Evolutionary conservation across 129 eudicot species (phyloP), one percentile per base, ranked within the genome.

Genomic region (Centrapalus pauciflorus): DNA sequence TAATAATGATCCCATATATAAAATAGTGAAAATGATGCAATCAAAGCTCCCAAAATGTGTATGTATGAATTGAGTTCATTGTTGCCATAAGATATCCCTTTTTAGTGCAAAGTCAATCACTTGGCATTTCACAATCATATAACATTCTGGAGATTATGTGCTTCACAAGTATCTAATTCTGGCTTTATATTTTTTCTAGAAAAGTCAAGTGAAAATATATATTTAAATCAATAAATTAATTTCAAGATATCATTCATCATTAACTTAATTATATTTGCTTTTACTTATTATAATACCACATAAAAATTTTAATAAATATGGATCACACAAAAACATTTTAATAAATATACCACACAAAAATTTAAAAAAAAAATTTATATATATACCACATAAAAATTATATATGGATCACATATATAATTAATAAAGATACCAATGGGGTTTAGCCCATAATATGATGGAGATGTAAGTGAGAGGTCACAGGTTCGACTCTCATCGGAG

Each of bases 81-180:
- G 66, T 46, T 70, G 59, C 76, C 59, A 70, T 43, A 70, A 70
- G 68, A 23, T 30, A 45, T 48, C 60, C 67, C 60, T 43, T 70
- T 70, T 40, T 30, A 45, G 32, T 59, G 68, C 48, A 59, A 70
- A 43, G 76, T 70, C 67, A 58, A 43, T 70, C 76, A 70, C 76
- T 70, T 69, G 67, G 35, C 67, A 29, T 50, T 59, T 45, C 45
- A 59, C 49, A 45, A 70, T 29, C 68, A 58, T 68, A 70, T 68
- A 59, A 70, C 60, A 23, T 43, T 51, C n/a, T n/a, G 45, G 33
- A 41, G 48, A 57, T 70, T 45, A 70, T 48, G 45, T 57, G 23
- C 8, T 19, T 40, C 59, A 50, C 49, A 67, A 67, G 61, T 23
- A 50, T 66, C 24, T 49, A 40, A 7, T 23, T 69, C 7, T 69